Percentiles rank a stretch among this genome's conserved stretches.
phyloP scores from a whole-genome alignment of 257 asterid species.

The Euphrasia confusa region DNA sequence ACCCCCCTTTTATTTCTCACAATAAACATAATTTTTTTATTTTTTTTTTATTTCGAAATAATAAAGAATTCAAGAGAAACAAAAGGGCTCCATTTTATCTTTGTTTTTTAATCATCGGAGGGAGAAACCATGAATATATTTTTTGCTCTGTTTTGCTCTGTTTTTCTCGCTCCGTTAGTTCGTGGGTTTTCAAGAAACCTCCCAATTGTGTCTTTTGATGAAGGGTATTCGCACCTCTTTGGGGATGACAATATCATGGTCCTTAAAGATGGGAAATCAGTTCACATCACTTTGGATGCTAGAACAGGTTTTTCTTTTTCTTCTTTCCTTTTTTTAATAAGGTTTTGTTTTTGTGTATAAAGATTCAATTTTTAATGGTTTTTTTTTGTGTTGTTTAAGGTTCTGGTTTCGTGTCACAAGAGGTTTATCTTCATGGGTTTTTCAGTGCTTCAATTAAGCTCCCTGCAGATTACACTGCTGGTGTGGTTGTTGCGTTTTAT shows the following conservation, averaged over 20 bases:
- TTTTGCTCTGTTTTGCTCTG: constrained; percentile 27
- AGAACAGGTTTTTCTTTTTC: constrained; percentile 53
- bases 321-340: neutral
- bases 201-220: constrained; percentile 69
- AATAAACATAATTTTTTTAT: neutral
- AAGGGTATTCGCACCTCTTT: constrained; percentile 82
- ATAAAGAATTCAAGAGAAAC: neutral
- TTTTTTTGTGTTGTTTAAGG: constrained; percentile 35
- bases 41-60: constrained; percentile 12
- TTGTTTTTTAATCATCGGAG: neutral
- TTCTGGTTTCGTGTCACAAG: constrained; percentile 89
- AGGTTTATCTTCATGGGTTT: constrained; percentile 73
- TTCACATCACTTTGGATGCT: constrained; percentile 60
- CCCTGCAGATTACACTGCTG: constrained; percentile 91
- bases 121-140: constrained; percentile 31
- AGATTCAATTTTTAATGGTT: neutral
- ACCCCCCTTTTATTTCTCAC: constrained; percentile 21
- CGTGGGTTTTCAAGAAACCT: constrained; percentile 60
- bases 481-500: constrained; percentile 94
- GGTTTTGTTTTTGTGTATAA: neutral
- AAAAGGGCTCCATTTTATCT: constrained; percentile 4
- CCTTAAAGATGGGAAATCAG: constrained; percentile 69
- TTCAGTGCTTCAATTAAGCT: constrained; percentile 88
- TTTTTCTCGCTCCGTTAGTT: constrained; percentile 32
- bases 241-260: constrained; percentile 77